Conservation (phyloP, 2,329 filamentous ascomycete genomes). For the Graphiopsis chlorocephala region DNA sequence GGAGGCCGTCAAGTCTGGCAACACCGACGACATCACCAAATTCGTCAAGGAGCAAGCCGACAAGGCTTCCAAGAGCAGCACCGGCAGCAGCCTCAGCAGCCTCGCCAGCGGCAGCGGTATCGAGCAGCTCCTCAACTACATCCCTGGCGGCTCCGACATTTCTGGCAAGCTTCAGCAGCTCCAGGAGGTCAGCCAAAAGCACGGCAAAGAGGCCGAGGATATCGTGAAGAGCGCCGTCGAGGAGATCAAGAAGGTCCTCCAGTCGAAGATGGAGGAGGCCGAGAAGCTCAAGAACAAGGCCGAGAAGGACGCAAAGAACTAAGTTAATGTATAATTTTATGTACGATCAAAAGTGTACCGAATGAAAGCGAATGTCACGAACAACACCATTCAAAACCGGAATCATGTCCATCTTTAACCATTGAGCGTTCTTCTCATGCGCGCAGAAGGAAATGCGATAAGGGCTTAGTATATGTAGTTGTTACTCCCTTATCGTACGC, state of each 20-base stretch:
- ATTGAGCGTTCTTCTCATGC: no score
- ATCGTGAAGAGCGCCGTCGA: constrained; percentile 66
- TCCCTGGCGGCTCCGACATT: constrained; percentile 64
- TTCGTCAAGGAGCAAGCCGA: constrained; percentile 53
- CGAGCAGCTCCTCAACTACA: constrained; percentile 64
- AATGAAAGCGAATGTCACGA: not conserved
- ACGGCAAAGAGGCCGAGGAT: constrained; percentile 67
- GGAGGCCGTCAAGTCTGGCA: constrained; percentile 60
- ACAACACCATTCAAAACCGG: no score
- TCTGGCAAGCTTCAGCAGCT: constrained; percentile 64
- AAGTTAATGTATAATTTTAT: constrained; percentile 1
- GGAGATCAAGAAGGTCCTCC: constrained; percentile 63
- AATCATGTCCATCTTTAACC: no score
- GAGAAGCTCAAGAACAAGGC: constrained; percentile 55
- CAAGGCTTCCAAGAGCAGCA: constrained; percentile 45
- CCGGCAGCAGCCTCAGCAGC: constrained; percentile 49
- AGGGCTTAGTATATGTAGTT: no score
- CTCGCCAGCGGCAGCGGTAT: not conserved
- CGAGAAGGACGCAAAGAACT: constrained; percentile 15
- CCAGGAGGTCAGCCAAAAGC: constrained; percentile 63
- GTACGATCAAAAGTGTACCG: not conserved
- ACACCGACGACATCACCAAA: constrained; percentile 57
- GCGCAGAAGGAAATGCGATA: no score
- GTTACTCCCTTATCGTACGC: no score
- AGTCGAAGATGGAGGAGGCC: constrained; percentile 57